These are phyloP conservation scores for Penicillium maclennaniae DNA, from an alignment of 495 filamentous ascomycete genomes.

Conservation along the genomic window DNA sequence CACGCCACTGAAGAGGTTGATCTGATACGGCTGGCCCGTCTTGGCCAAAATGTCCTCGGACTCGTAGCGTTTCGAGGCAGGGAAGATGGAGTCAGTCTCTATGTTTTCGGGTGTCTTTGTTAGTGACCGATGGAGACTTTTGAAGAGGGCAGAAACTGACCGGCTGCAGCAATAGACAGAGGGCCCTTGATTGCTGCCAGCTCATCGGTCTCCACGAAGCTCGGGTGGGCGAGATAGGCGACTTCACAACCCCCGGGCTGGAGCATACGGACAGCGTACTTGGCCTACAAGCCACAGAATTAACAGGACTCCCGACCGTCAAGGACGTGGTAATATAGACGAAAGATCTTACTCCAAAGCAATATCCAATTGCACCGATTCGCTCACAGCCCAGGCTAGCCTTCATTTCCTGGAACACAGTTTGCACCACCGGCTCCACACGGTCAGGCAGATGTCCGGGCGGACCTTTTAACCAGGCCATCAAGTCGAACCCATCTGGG, in stretches of 20 bases:
- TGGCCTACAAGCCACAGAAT: slow-evolving; percentile 23
- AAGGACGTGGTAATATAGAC: background rate
- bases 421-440: slow-evolving; percentile 59
- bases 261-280: slow-evolving; percentile 47
- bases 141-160: slow-evolving; percentile 26
- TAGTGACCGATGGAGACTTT: background rate
- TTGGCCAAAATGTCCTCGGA: slow-evolving; percentile 53
- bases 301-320: background rate
- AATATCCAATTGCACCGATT: slow-evolving; percentile 71
- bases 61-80: slow-evolving; percentile 55
- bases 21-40: slow-evolving; percentile 62
- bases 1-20: slow-evolving; percentile 67
- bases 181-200: slow-evolving; percentile 61
- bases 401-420: slow-evolving; percentile 52
- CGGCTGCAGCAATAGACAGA: slow-evolving; percentile 65
- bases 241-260: slow-evolving; percentile 43
- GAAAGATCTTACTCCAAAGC: slow-evolving; percentile 54
- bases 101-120: background rate
- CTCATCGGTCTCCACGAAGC: slow-evolving; percentile 67
- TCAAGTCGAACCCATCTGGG: slow-evolving; percentile 24
- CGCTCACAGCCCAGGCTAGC: slow-evolving; percentile 50
- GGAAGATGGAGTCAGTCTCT: slow-evolving; percentile 71
- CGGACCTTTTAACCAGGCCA: slow-evolving; percentile 35
- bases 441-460: slow-evolving; percentile 51
- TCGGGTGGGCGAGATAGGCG: slow-evolving; percentile 69